Conservation (phyloP, 805 yeast species). For the Starmerella powellii region DNA sequence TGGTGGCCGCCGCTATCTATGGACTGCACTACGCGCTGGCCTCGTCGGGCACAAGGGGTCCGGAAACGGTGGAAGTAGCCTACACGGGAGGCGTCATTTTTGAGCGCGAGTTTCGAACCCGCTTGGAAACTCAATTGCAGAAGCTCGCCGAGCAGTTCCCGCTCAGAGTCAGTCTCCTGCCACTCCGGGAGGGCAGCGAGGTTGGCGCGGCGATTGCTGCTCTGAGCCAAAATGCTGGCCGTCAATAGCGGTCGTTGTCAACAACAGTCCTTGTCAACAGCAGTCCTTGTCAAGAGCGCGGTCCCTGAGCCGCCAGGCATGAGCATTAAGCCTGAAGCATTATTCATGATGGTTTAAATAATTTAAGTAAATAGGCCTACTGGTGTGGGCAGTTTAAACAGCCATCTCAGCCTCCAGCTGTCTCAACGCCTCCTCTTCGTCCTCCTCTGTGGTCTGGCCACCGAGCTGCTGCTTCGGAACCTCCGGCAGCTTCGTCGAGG, state of each 20-base stretch:
- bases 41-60: neutral
- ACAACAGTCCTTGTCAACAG: too few relatives aligned
- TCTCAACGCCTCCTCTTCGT: constrained; percentile 35
- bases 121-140: constrained; percentile 6
- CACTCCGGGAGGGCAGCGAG: constrained; percentile 20
- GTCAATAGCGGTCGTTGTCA: too few relatives aligned
- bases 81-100: constrained; percentile 23
- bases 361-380: neutral
- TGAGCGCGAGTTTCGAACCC: constrained; percentile 15
- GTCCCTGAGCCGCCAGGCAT: too few relatives aligned
- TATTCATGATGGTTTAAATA: too few relatives aligned
- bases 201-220: constrained; percentile 20
- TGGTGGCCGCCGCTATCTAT: constrained; percentile 17
- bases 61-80: constrained; percentile 9
- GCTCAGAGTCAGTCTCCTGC: constrained; percentile 10
- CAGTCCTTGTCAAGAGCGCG: too few relatives aligned
- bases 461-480: constrained; percentile 21
- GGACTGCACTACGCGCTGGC: constrained; percentile 9
- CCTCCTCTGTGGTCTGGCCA: constrained; percentile 27
- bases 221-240: neutral
- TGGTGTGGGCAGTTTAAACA: neutral
- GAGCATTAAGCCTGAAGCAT: neutral
- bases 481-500: constrained; percentile 28
- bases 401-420: constrained; percentile 38
- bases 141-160: constrained; percentile 3